Conservation (phyloP, 768 basidiomycete genomes). For the Leccinum disarticulatum region DNA sequence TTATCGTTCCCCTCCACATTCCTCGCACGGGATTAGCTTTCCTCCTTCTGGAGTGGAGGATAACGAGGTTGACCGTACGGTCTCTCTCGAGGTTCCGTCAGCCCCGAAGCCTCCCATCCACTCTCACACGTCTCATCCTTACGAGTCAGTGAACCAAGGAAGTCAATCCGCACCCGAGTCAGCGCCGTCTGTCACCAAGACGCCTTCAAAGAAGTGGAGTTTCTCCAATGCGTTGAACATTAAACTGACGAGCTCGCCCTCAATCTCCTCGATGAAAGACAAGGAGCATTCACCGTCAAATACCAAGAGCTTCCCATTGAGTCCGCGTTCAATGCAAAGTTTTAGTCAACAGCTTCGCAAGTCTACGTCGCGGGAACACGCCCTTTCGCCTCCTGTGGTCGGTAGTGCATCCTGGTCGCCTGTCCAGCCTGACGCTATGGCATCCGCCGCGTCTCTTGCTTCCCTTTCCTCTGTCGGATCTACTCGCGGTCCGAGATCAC, state of each 20-base stretch:
- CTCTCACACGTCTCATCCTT: conserved; percentile 36
- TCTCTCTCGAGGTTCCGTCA: conserved; percentile 52
- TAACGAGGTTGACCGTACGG: conserved; percentile 45
- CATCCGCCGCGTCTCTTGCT: conserved; percentile 71
- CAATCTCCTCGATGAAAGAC: conserved; percentile 52
- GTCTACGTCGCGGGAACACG: conserved; percentile 66
- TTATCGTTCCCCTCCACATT: conserved; percentile 67
- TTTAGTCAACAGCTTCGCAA: conserved; percentile 69
- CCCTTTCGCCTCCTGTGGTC: conserved; percentile 41
- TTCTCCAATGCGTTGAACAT: conserved; percentile 84
- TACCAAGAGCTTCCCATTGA: conserved; percentile 56
- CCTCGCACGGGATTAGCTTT: conserved; percentile 54
- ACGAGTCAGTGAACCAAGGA: conserved; percentile 39
- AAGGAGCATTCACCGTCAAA: conserved; percentile 36
- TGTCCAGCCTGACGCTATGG: conserved; percentile 72
- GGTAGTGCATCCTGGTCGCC: conserved; percentile 63
- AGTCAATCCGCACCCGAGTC: conserved; percentile 44
- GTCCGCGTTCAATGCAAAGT: conserved; percentile 60
- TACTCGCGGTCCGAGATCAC: conserved; percentile 48
- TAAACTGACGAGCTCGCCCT: conserved; percentile 67
- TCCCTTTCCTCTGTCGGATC: conserved; percentile 77
- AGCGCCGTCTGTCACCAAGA: conserved; percentile 54
- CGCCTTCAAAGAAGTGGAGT: conserved; percentile 96
- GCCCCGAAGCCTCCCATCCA: conserved; percentile 24
- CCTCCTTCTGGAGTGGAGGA: conserved; percentile 48